A percentile compares a stretch with the other conserved stretches of the same genome.
phyloP scores from a whole-genome alignment of 768 basidiomycete genomes.

The Leucocoprinus sp. region DNA sequence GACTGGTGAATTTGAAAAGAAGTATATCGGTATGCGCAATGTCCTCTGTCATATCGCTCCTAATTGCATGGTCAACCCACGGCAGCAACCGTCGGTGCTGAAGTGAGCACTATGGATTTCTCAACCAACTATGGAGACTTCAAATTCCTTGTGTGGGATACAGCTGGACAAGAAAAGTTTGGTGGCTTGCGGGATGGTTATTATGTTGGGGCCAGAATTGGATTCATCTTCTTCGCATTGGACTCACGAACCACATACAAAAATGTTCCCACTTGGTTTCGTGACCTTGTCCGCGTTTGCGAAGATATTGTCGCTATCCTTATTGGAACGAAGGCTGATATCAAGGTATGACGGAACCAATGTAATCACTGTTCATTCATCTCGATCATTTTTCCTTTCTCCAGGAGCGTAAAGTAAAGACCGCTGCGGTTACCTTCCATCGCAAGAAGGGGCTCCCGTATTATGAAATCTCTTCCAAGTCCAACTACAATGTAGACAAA shows the following conservation, averaged over 20 bases:
- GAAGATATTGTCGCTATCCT: conserved; percentile 99
- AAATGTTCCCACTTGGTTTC: conserved; percentile 99
- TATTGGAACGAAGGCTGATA: conserved; percentile 99
- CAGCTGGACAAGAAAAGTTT: conserved; percentile 99
- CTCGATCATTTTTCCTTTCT: conserved; percentile 7
- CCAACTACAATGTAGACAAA: conserved; percentile 99
- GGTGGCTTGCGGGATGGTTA: conserved; percentile 97
- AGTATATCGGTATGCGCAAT: conserved; percentile 80
- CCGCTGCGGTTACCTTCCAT: conserved; percentile 97
- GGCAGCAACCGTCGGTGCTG: conserved; percentile 96
- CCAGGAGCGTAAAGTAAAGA: conserved; percentile 99
- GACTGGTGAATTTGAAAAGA: conserved; percentile 99
- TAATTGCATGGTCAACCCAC: conserved; percentile 14
- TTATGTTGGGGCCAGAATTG: conserved; percentile 96
- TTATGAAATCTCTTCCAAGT: conserved; percentile 99
- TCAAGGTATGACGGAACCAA: conserved; percentile 60
- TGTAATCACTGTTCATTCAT: conserved; percentile 10
- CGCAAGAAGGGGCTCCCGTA: conserved; percentile 99
- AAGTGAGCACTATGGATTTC: conserved; percentile 95
- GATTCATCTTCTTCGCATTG: conserved; percentile 99
- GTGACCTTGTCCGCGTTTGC: conserved; percentile 98
- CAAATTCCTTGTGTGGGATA: conserved; percentile 99
- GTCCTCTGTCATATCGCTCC: conserved; percentile 13
- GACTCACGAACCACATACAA: conserved; percentile 99
- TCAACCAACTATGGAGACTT: conserved; percentile 98